Base-by-base conservation (phyloP, 31 red algal genomes). In the Endocladia muricata region DNA sequence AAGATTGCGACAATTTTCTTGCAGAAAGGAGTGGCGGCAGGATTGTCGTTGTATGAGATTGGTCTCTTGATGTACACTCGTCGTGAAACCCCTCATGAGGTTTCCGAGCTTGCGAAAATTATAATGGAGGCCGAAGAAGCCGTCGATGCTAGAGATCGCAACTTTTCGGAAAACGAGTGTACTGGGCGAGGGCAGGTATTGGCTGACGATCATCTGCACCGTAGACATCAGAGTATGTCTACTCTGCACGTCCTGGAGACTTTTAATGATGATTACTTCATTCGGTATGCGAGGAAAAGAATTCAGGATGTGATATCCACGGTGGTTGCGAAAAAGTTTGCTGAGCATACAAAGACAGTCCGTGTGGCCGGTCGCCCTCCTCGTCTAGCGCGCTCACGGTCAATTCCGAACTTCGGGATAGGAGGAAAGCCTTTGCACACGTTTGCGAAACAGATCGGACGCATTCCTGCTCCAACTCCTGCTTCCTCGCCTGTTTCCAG, bases 41-140 rank as follows among this genome's bases (percentile, higher is more conserved):
- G 91, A 4, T 68, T 98, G 26, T 85, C 95, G 2, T 66, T 98
- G n/a, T 94, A 91, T 52, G 90, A 98, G 37, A 91, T 98, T 62
- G 95, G 90, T 19, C 40, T 76, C 19, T 52, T 98, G 37, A 88
- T 98, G 19, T 98, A 92, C 76, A 74, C 66, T 44, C 81, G 70
- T 22, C 70, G 76, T 1, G 78, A 76, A 2, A 70, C 68, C 33
- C 76, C 72, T 22, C 77, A 68, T 33, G 38, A 44, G 33, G 32
- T 64, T 51, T 73, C 73, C 4, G 88, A 76, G 73, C 80, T 91
- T 42, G 80, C 72, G 37, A 74, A 82, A 44, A 49, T 83, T 47
- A 74, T 91, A 22, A 73, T 36, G 25, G 88, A 91, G 58, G 88
- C 88, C 63, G 80, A 91, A 33, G 73, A 83, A 9, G 88, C 79